Percentiles rank a stretch among this genome's conserved stretches.
Conservation (phyloP, 305 asterid genomes). For the Fraxinus baroniana region DNA sequence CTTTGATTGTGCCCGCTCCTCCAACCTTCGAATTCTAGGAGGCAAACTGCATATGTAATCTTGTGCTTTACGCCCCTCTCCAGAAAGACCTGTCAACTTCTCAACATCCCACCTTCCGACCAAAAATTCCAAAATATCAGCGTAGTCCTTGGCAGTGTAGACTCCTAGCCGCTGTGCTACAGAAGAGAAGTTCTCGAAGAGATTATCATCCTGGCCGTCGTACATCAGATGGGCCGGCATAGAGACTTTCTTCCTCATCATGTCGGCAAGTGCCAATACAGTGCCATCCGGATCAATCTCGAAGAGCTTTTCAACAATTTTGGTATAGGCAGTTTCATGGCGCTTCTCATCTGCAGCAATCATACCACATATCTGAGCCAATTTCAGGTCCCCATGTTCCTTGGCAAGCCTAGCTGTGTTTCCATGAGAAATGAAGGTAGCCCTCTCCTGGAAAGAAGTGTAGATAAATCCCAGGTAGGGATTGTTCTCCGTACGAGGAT, state of each 20-base stretch:
- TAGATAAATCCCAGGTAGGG: slow-evolving; percentile 82
- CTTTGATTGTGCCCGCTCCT: slow-evolving; percentile 70
- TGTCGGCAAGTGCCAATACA: slow-evolving; percentile 56
- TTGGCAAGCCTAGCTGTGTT: slow-evolving; percentile 78
- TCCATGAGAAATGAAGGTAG: slow-evolving; percentile 75
- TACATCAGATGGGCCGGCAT: slow-evolving; percentile 81
- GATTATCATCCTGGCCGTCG: slow-evolving; percentile 66
- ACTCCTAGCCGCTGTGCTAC: slow-evolving; percentile 74
- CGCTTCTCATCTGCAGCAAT: slow-evolving; percentile 89
- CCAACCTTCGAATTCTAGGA: slow-evolving; percentile 56
- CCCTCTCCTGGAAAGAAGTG: slow-evolving; percentile 73
- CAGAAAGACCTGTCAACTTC: slow-evolving; percentile 60
- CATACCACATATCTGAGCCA: slow-evolving; percentile 74
- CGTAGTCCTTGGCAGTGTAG: slow-evolving; percentile 73
- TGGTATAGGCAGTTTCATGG: slow-evolving; percentile 78
- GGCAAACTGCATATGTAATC: slow-evolving; percentile 69
- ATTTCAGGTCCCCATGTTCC: slow-evolving; percentile 64
- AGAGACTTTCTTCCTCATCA: slow-evolving; percentile 75
- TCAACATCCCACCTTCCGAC: slow-evolving; percentile 69
- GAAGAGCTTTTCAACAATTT: slow-evolving; percentile 68
- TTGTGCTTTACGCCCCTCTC: slow-evolving; percentile 71
- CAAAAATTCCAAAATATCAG: slow-evolving; percentile 61
- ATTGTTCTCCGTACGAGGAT: slow-evolving; percentile 74
- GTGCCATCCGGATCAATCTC: slow-evolving; percentile 71
- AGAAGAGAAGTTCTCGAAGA: slow-evolving; percentile 66